A percentile compares a stretch with the other conserved stretches of the same genome.
phyloP scores from a whole-genome alignment of 192 early-diverging fungal species.

The Podila horticola region DNA sequence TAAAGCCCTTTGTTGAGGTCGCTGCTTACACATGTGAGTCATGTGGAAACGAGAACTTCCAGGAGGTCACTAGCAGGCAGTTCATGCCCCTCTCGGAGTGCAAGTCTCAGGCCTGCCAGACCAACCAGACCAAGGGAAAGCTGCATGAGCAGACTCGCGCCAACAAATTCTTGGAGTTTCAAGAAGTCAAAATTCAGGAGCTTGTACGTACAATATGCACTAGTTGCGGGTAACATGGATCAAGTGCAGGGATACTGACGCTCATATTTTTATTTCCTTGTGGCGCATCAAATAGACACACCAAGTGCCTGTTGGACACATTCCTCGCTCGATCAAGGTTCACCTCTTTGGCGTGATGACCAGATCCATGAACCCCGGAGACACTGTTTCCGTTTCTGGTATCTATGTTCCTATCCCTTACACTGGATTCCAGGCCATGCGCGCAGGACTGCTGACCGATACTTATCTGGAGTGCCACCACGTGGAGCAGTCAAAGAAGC shows the following conservation, averaged over 20 bases:
- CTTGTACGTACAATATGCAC: constrained; percentile 62
- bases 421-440: constrained; percentile 90
- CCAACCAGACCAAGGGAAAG: constrained; percentile 81
- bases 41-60: constrained; percentile 96
- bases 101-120: constrained; percentile 80
- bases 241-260: background rate
- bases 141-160: constrained; percentile 92
- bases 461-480: constrained; percentile 94
- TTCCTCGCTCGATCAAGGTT: constrained; percentile 95
- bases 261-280: background rate
- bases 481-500: constrained; percentile 88
- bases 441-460: constrained; percentile 93
- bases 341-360: constrained; percentile 85
- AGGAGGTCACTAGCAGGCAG: constrained; percentile 81
- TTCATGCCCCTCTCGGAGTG: constrained; percentile 88
- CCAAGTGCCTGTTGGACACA: constrained; percentile 99
- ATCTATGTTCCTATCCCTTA: constrained; percentile 93
- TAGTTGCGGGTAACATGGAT: background rate
- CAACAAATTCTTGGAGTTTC: constrained; percentile 92
- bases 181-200: constrained; percentile 97
- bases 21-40: constrained; percentile 92
- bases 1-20: constrained; percentile 91
- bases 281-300: constrained; percentile 72
- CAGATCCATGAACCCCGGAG: constrained; percentile 88
- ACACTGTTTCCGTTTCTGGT: constrained; percentile 84